Evolutionary conservation across 2,329 filamentous ascomycete genomes (phyloP).

Genomic region (Myriosclerotinia curreyana): DNA sequence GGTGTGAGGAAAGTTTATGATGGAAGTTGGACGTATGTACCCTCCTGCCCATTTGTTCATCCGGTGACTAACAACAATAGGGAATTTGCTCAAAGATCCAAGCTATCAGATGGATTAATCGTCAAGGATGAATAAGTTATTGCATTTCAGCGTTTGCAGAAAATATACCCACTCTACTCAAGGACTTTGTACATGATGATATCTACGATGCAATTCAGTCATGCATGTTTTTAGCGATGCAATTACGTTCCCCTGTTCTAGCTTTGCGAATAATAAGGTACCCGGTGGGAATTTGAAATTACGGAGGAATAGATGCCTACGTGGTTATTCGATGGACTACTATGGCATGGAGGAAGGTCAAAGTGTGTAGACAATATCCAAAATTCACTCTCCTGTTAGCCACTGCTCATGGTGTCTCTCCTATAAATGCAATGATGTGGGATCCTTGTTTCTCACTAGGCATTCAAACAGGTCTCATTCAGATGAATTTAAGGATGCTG

Average conservation of each 20-base stretch:
- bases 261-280: constrained; percentile 3
- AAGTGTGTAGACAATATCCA: not conserved
- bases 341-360: not conserved
- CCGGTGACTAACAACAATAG: constrained; percentile 40
- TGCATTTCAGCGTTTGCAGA: constrained; percentile 20
- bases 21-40: constrained; percentile 94
- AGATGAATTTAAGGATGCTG: too few species aligned
- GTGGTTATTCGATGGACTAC: not conserved
- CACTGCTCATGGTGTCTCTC: not conserved
- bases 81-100: constrained; percentile 66
- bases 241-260: not conserved
- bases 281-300: constrained; percentile 7
- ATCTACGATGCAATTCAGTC: constrained; percentile 9
- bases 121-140: constrained; percentile 44
- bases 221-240: constrained; percentile 10
- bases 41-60: not conserved
- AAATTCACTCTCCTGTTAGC: not conserved
- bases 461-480: too few species aligned
- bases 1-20: constrained; percentile 79
- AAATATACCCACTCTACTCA: constrained; percentile 23
- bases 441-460: too few species aligned
- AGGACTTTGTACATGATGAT: constrained; percentile 16
- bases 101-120: constrained; percentile 60
- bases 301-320: constrained; percentile 2
- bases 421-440: not conserved